A percentile compares a stretch with the other conserved stretches of the same genome.
Evolutionary conservation across 2,329 filamentous ascomycete genomes (phyloP).

Genomic region (Epichloe sylvatica): DNA sequence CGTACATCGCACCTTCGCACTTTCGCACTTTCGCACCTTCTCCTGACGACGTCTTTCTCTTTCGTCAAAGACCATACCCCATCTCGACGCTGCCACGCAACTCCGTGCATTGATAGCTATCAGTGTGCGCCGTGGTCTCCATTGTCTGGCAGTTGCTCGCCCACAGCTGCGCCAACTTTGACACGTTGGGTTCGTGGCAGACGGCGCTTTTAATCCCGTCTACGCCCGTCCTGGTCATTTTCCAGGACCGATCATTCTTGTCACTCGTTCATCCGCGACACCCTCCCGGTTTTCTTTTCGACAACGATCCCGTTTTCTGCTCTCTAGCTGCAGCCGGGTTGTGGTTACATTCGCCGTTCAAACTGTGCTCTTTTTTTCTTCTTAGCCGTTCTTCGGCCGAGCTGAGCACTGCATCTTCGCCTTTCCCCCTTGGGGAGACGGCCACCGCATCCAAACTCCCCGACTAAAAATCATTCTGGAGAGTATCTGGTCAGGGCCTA

Average conservation of each 20-base stretch:
- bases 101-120: not conserved
- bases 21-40: not conserved
- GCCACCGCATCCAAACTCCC: not conserved
- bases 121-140: not conserved
- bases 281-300: not conserved
- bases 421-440: not conserved
- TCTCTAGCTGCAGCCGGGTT: not conserved
- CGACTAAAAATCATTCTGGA: not conserved
- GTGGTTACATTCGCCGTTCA: not conserved
- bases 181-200: not conserved
- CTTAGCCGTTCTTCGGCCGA: not conserved
- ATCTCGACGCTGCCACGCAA: constrained; percentile 2
- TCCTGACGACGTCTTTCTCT: not conserved
- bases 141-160: not conserved
- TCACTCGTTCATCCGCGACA: constrained; percentile 3
- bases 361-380: not conserved
- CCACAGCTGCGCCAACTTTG: not conserved
- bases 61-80: not conserved
- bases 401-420: not conserved
- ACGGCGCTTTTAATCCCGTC: not conserved
- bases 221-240: not conserved
- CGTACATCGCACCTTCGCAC: not conserved
- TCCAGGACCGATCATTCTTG: not conserved
- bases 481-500: too few relatives aligned
- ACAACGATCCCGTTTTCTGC: not conserved